phyloP scores from a whole-genome alignment of 371 early-diverging fungal species.

The Gilbertella persicaria region DNA sequence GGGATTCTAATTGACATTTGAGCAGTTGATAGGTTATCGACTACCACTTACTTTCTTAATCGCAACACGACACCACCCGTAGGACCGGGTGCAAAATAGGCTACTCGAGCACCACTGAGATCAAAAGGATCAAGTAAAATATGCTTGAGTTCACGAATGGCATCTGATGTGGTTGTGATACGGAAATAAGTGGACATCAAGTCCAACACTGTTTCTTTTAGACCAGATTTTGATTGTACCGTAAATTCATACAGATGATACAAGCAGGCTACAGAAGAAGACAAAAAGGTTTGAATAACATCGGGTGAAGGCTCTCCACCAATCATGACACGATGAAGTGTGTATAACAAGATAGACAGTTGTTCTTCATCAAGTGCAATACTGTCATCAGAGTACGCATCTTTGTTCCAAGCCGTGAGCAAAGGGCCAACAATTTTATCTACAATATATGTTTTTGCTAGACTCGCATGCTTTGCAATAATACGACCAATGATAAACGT shows the following conservation, averaged over 20 bases:
- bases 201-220: constrained; percentile 52
- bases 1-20: constrained; percentile 16
- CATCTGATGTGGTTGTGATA: constrained; percentile 51
- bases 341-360: constrained; percentile 39
- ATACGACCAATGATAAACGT: constrained; percentile 61
- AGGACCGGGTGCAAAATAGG: constrained; percentile 62
- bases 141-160: constrained; percentile 50
- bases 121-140: constrained; percentile 54
- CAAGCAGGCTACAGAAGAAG: constrained; percentile 50
- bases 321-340: constrained; percentile 57
- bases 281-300: constrained; percentile 57
- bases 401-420: constrained; percentile 30
- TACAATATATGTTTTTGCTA: constrained; percentile 56
- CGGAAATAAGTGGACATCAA: constrained; percentile 56
- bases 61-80: constrained; percentile 58
- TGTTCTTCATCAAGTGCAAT: constrained; percentile 45
- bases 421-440: constrained; percentile 50
- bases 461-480: constrained; percentile 47
- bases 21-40: neutral
- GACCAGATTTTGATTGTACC: constrained; percentile 49
- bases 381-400: constrained; percentile 31
- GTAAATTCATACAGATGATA: constrained; percentile 67
- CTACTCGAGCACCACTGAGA: constrained; percentile 47
- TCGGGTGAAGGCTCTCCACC: constrained; percentile 67
- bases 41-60: constrained; percentile 27